These are phyloP conservation scores for Arxiozyma slooffiae DNA, from an alignment of 1,139 yeast genomes.

Conservation along the genomic window DNA sequence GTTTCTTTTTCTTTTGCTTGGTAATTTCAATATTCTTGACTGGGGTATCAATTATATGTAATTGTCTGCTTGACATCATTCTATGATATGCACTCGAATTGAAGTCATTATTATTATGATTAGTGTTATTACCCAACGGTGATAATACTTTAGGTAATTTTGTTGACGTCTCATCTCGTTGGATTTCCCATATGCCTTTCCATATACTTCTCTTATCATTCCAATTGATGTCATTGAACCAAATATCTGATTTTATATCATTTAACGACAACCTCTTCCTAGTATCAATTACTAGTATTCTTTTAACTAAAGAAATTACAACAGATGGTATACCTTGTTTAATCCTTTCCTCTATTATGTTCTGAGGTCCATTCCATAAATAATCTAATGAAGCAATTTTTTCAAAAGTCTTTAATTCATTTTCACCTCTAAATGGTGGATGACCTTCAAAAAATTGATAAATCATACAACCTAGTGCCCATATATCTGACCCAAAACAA, in stretches of 20 bases:
- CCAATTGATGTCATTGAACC: constrained; percentile 64
- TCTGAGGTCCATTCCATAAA: constrained; percentile 38
- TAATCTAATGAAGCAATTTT: constrained; percentile 56
- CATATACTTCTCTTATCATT: constrained; percentile 54
- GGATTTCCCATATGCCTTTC: constrained; percentile 35
- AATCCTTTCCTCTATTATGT: background rate
- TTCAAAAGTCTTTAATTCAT: constrained; percentile 65
- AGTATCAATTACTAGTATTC: constrained; percentile 53
- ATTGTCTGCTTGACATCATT: constrained; percentile 13
- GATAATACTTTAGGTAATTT: background rate
- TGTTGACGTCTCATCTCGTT: constrained; percentile 1
- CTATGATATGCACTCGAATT: constrained; percentile 5
- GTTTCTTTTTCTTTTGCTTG: constrained; percentile 25
- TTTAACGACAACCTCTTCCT: constrained; percentile 51
- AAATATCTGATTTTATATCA: constrained; percentile 62
- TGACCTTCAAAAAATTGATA: constrained; percentile 68
- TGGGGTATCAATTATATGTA: constrained; percentile 24
- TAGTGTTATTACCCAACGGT: background rate
- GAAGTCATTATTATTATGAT: background rate
- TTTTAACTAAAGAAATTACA: constrained; percentile 44
- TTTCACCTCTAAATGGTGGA: constrained; percentile 73
- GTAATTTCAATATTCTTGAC: constrained; percentile 23
- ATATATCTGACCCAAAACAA: constrained; percentile 65
- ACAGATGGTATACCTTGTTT: constrained; percentile 30
- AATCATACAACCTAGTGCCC: constrained; percentile 77